Evolutionary conservation across 176 grass and related monocot genomes (phyloP).

Genomic region (Eragrostis curvula): DNA sequence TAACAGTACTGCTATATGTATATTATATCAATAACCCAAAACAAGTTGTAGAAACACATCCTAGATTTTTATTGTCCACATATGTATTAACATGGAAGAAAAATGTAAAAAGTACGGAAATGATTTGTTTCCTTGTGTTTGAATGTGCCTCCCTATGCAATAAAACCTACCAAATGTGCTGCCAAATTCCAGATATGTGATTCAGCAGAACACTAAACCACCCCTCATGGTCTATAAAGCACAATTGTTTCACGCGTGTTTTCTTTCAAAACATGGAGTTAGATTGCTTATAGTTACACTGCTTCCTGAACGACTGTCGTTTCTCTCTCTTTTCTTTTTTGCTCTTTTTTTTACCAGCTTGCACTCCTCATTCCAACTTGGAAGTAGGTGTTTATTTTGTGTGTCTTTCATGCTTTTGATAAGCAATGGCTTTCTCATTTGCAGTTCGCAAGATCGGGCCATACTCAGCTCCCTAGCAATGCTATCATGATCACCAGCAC

Average conservation of each 20-base stretch:
- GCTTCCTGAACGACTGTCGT: not conserved
- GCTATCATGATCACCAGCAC: slow-evolving; percentile 96
- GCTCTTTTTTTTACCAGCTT: not conserved
- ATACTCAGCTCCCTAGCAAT: slow-evolving; percentile 83
- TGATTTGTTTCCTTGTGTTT: too few relatives aligned
- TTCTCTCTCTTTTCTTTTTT: not conserved
- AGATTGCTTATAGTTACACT: slow-evolving; percentile 21
- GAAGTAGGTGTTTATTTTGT: not conserved
- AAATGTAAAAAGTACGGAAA: too few relatives aligned
- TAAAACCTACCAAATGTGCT: too few relatives aligned
- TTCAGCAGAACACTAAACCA: too few relatives aligned
- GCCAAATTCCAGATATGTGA: too few relatives aligned
- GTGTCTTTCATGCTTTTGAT: not conserved
- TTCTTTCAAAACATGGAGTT: not conserved
- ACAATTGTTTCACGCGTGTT: not conserved
- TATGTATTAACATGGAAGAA: not conserved
- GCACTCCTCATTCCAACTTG: not conserved
- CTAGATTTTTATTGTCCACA: slow-evolving; percentile 7
- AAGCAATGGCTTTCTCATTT: slow-evolving; percentile 15
- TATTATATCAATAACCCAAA: slow-evolving; percentile 17
- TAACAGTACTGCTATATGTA: slow-evolving; percentile 8
- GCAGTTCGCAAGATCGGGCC: slow-evolving; percentile 87
- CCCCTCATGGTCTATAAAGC: not conserved
- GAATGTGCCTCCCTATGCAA: too few relatives aligned
- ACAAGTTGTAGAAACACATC: not conserved